Conservation (phyloP, 768 basidiomycete genomes). For the Imleria badia region DNA sequence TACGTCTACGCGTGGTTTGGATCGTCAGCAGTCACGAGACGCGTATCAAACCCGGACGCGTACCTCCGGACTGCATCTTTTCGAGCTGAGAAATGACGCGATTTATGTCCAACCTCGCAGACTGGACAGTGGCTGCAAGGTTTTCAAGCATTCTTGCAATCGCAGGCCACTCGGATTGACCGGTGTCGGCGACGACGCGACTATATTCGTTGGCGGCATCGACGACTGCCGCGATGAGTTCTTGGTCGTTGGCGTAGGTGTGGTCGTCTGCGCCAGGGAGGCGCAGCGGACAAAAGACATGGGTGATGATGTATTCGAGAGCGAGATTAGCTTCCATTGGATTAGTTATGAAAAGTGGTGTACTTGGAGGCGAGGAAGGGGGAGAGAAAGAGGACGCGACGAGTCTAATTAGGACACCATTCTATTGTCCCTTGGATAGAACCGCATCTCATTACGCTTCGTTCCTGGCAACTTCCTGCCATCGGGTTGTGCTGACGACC, state of each 20-base stretch:
- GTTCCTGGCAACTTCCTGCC: too few relatives aligned
- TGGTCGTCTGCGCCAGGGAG: slow-evolving; percentile 38
- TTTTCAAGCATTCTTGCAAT: slow-evolving; percentile 28
- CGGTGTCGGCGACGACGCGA: background rate
- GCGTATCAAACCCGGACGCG: background rate
- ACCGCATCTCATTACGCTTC: too few relatives aligned
- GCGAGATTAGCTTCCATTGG: background rate
- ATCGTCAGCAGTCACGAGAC: background rate
- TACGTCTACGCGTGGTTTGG: slow-evolving; percentile 29
- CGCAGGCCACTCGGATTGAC: background rate
- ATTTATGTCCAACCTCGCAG: background rate
- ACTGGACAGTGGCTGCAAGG: slow-evolving; percentile 11
- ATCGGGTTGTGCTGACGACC: too few relatives aligned
- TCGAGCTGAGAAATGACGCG: slow-evolving; percentile 5
- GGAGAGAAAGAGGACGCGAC: too few relatives aligned
- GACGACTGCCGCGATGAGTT: slow-evolving; percentile 22
- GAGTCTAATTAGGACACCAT: too few relatives aligned
- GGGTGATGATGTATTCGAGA: slow-evolving; percentile 34
- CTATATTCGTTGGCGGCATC: slow-evolving; percentile 12
- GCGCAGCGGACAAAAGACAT: slow-evolving; percentile 42
- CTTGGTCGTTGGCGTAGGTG: slow-evolving; percentile 20
- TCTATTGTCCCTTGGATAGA: too few relatives aligned
- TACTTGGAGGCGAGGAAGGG: too few relatives aligned
- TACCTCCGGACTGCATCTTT: slow-evolving; percentile 26
- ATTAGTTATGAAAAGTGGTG: too few relatives aligned